Conservation (phyloP, 2,329 filamentous ascomycete species). For the Thermochaetoides dissita region DNA sequence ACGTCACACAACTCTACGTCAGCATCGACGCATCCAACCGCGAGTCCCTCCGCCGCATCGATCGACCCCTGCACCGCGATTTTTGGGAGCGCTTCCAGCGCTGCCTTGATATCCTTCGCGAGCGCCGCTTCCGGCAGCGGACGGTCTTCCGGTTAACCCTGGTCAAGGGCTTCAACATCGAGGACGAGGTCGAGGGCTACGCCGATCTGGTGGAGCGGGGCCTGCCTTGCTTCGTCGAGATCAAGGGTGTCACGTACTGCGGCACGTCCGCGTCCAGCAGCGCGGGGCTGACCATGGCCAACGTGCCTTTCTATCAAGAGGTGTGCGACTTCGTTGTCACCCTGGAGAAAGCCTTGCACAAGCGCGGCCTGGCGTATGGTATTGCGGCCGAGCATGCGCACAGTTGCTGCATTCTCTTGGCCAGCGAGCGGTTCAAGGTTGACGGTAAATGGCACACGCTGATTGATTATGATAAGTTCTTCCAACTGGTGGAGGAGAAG, state of each 20-base stretch:
- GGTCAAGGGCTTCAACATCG: slow-evolving; percentile 96
- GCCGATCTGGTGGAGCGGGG: slow-evolving; percentile 76
- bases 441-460: slow-evolving; percentile 76
- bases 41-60: slow-evolving; percentile 75
- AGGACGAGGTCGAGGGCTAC: slow-evolving; percentile 83
- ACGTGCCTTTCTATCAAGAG: slow-evolving; percentile 92
- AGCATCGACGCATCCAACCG: slow-evolving; percentile 89
- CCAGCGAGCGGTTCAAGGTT: slow-evolving; percentile 64
- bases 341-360: slow-evolving; percentile 53
- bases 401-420: slow-evolving; percentile 81
- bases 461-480: slow-evolving; percentile 85
- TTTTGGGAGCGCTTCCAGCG: slow-evolving; percentile 94
- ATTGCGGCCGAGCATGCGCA: slow-evolving; percentile 92
- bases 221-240: slow-evolving; percentile 81
- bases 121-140: slow-evolving; percentile 70
- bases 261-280: slow-evolving; percentile 74
- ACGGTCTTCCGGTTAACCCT: slow-evolving; percentile 92
- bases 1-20: slow-evolving; percentile 90
- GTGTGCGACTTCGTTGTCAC: slow-evolving; percentile 69
- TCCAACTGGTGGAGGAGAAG: slow-evolving; percentile 62
- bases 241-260: slow-evolving; percentile 96
- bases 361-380: slow-evolving; percentile 65
- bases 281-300: slow-evolving; percentile 88
- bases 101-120: slow-evolving; percentile 77
- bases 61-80: slow-evolving; percentile 82